Evolutionary conservation across 306 rosid genomes (phyloP).

Genomic region (Cucumis hystrix): DNA sequence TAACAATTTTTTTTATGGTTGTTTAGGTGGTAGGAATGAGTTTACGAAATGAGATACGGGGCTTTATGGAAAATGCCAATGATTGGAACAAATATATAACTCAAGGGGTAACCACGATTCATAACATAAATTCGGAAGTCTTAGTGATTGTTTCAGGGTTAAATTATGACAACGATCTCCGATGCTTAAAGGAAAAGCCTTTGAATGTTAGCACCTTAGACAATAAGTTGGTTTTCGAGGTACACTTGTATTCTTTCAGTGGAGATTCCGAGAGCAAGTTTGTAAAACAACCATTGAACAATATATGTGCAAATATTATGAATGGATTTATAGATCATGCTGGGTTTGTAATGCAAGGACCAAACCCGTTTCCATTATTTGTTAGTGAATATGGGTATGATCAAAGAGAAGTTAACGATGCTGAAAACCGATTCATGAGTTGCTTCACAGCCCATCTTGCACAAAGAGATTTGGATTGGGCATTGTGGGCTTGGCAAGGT

Average conservation of each 20-base stretch:
- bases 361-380: conserved; percentile 18
- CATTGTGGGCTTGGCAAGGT: conserved; percentile 37
- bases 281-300: conserved; percentile 23
- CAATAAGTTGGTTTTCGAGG: conserved; percentile 26
- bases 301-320: conserved; percentile 22
- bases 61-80: conserved; percentile 11
- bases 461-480: conserved; percentile 38
- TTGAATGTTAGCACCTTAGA: conserved; percentile 7
- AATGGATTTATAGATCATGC: conserved; percentile 14
- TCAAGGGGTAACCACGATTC: conserved; percentile 26
- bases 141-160: conserved; percentile 24
- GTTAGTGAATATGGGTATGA: conserved; percentile 34
- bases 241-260: conserved; percentile 32
- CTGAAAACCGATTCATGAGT: conserved; percentile 13
- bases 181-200: conserved; percentile 17
- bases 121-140: conserved; percentile 14
- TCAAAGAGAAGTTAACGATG: conserved; percentile 3
- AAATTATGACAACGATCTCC: conserved; percentile 23
- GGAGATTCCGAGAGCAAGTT: neutral
- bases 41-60: conserved; percentile 34
- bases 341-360: conserved; percentile 20
- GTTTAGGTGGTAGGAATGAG: conserved; percentile 32
- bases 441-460: conserved; percentile 31
- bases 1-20: neutral
- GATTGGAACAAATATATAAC: conserved; percentile 31